Evolutionary conservation across 2,329 filamentous ascomycete genomes (phyloP), one percentile per base, ranked within the genome.

Genomic region (Fusarium verticillioides): DNA sequence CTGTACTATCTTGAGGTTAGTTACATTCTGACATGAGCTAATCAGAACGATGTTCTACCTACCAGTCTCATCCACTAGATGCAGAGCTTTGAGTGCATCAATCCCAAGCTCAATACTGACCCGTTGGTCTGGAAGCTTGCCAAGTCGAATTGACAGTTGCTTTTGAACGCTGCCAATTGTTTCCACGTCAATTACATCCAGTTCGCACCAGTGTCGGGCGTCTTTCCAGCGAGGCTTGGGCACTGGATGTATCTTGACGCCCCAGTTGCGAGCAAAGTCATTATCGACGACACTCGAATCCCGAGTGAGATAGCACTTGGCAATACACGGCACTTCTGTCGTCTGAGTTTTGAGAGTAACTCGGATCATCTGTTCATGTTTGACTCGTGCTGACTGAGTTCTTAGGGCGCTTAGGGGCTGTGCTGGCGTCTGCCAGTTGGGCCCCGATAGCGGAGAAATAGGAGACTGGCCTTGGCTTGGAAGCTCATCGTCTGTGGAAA

Each of bases 111-210:
- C 70, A 32, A 76, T 16, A 15, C 40, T 61, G n/a, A 65, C 49
- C 1, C 68, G 50, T 23, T 19, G 58, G 21, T 74, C 67, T 21
- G 28, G 23, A 12, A 76, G 60, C 21, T 47, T 75, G 15, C 30
- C 60, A 15, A 77, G 49, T 15, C 54, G 73, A n/a, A 76, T 62
- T 4, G 32, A 40, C 26, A 75, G 26, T 32, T 30, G 50, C 16
- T 50, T 13, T 3, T 66, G 34, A 23, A 64, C 21, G n/a, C 28
- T 66, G 7, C 75, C 75, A n/a, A 74, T 53, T 7, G 52, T 73
- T 46, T 76, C 75, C 37, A 73, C 73, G 23, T 74, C 70, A 37
- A 67, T 46, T 26, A 77, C 63, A 26, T 76, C 47, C 15, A 76
- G 32, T 6, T 23, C 36, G 28, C 64, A 77, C 40, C 53, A 77